Evolutionary conservation across 441 rosid genomes (phyloP), one percentile per base, ranked within the genome.

Genomic region (Hypseocharis bilobata): DNA sequence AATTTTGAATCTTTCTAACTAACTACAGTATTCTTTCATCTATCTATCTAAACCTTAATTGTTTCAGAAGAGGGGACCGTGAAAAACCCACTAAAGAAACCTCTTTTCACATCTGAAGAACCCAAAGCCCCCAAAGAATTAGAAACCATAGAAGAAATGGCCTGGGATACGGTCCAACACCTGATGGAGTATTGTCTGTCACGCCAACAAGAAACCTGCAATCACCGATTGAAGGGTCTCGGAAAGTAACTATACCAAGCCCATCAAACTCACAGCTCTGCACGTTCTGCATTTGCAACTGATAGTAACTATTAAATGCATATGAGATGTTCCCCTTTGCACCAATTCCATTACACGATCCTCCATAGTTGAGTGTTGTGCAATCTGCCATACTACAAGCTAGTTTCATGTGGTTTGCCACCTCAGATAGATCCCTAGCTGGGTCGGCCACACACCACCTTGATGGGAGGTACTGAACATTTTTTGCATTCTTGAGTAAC

Each of bases 401-500:
- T 38, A 87, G 73, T 71, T 77, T 85, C 68, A 90, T 27, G 80
- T 90, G 98, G 74, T 86, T 89, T 47, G 74, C 72, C 69, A 90
- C 92, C 29, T 49, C 70, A 34, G 91, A 63, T 26, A 92, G 83
- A 79, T 88, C 95, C 72, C 70, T 83, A 5, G 69, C 44, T 0
- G 97, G 88, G 71, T 86, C 83, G 36, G 94, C 97, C 76, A 90
- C 89, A 23, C 98, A 92, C 98, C 98, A 92, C 63, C 97, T 85
- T 0, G 88, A 82, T 0, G 96, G 95, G 25, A 92, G 92, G 77
- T 92, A 90, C 65, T 85, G 71, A 11, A 92, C 94, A 20, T 84
- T 77, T 69, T 70, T 77, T 0, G 97, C 96, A 60, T 88, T 86
- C 82, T 82, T 84, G 70, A 92, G 69, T 58, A 72, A 63, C 77